Conservation (phyloP, 1,139 yeast species). For the Blastobotrys serpentis region DNA sequence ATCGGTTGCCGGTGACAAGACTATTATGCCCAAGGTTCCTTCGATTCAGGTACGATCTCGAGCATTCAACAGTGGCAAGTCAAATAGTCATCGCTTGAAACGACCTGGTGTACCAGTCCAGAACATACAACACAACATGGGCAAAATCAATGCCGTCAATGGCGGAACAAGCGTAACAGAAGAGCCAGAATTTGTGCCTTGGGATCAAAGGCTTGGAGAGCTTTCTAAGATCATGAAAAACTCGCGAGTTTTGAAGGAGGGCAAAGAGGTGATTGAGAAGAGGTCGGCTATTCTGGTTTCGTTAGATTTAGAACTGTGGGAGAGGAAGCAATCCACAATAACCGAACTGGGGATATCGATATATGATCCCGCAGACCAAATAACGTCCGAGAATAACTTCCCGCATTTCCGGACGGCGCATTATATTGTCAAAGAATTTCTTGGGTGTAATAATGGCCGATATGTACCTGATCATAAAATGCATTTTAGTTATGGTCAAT, state of each 20-base stretch:
- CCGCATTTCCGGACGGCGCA: conserved; percentile 41
- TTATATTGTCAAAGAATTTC: conserved; percentile 53
- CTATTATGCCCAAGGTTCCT: not conserved
- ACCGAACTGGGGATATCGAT: conserved; percentile 72
- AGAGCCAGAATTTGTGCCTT: not conserved
- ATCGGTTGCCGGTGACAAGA: not conserved
- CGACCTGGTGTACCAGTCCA: not conserved
- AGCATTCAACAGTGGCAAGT: not conserved
- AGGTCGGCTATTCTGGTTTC: conserved; percentile 34
- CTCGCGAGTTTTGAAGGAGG: not conserved
- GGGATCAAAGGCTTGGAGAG: conserved; percentile 6
- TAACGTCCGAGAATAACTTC: conserved; percentile 4
- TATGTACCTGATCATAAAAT: conserved; percentile 63
- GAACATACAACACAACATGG: not conserved
- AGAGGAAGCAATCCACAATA: conserved; percentile 45
- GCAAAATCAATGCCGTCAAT: too few relatives aligned
- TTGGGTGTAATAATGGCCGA: conserved; percentile 50
- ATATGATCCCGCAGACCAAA: conserved; percentile 52
- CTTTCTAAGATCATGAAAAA: conserved; percentile 4
- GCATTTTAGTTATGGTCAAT: conserved; percentile 53
- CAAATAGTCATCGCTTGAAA: not conserved
- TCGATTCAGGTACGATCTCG: not conserved
- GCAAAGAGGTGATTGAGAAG: not conserved
- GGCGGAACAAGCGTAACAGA: not conserved
- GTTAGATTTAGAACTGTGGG: conserved; percentile 69